Conservation (phyloP, 2,329 filamentous ascomycete genomes). For the Hypoxylon sp. region DNA sequence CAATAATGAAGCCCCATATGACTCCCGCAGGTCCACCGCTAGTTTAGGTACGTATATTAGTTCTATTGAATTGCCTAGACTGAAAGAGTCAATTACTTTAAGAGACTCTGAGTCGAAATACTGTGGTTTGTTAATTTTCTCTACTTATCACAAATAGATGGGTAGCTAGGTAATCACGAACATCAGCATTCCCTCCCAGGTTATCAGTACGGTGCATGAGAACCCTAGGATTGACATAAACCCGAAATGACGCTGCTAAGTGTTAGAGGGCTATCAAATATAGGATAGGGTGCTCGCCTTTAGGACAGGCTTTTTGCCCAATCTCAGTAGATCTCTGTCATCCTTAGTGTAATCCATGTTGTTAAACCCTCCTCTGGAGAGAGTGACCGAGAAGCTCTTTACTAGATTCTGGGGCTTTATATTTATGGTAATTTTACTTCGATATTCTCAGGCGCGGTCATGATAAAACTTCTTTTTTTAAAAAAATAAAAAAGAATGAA, state of each 20-base stretch:
- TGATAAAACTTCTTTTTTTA: too few relatives aligned
- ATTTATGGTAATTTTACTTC: background rate
- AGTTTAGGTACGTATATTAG: background rate
- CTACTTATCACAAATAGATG: background rate
- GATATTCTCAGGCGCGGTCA: background rate
- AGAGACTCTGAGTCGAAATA: constrained; percentile 13
- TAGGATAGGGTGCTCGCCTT: background rate
- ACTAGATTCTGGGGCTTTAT: background rate
- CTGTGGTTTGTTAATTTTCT: background rate
- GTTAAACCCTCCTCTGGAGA: constrained; percentile 27
- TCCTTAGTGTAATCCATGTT: constrained; percentile 38
- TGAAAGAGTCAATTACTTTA: constrained; percentile 1
- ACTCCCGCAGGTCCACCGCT: constrained; percentile 38
- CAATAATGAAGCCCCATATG: constrained; percentile 16
- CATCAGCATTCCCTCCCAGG: constrained; percentile 38
- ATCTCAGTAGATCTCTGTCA: constrained; percentile 21
- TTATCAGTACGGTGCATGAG: constrained; percentile 32
- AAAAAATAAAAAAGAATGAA: background rate
- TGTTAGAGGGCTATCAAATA: constrained; percentile 18
- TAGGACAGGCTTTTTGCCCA: constrained; percentile 32
- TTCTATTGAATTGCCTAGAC: background rate
- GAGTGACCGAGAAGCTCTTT: background rate
- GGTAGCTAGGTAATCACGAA: background rate
- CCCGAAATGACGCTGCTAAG: constrained; percentile 32
- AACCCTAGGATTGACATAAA: constrained; percentile 38